These are phyloP conservation scores for Ambrosia trifida DNA, from an alignment of 129 eudicot species.

Conservation along the genomic window DNA sequence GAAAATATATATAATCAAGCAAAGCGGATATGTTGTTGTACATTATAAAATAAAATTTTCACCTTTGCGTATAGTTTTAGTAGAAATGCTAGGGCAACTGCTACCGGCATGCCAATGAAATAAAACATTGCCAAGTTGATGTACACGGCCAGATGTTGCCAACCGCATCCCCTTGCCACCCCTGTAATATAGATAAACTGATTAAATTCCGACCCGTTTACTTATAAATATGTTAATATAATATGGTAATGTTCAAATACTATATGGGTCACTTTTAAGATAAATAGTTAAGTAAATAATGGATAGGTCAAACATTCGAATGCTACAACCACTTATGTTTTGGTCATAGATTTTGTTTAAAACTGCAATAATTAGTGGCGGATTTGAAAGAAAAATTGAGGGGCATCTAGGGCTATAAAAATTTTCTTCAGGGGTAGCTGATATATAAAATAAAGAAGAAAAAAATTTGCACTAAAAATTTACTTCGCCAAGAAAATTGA, in stretches of 20 bases:
- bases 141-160: constrained; percentile 63
- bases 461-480: no score
- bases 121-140: constrained; percentile 56
- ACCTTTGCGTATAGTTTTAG: constrained; percentile 67
- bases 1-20: not conserved
- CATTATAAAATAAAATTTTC: not conserved
- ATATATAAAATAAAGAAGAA: no score
- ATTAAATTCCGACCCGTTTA: not conserved
- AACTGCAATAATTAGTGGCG: not conserved
- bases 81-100: constrained; percentile 57
- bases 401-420: no score
- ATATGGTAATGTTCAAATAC: not conserved
- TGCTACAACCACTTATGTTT: not conserved
- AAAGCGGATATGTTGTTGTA: not conserved
- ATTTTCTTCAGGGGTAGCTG: no score
- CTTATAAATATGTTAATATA: not conserved
- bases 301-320: not conserved
- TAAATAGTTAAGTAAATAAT: not conserved
- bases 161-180: constrained; percentile 88
- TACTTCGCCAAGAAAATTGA: no score
- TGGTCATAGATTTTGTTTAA: not conserved
- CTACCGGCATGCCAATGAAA: constrained; percentile 70
- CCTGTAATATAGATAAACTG: constrained; percentile 41
- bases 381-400: no score
- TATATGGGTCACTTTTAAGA: not conserved